A percentile compares a stretch with the other conserved stretches of the same genome.
These are phyloP conservation scores for Physaria fendleri DNA, from an alignment of 345 rosid genomes.

Conservation along the genomic window DNA sequence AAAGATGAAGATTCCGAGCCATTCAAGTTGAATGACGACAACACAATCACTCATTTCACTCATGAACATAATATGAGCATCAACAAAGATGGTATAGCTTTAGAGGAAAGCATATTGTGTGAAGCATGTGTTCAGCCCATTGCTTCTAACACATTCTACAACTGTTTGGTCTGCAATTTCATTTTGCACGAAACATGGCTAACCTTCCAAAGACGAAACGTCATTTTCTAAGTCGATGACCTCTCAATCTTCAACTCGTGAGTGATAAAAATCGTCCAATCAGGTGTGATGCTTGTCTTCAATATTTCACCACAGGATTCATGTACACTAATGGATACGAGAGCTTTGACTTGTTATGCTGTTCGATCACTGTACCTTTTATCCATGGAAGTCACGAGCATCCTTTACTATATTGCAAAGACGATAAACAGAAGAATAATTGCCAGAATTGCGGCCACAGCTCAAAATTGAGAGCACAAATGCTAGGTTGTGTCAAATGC, in stretches of 20 bases:
- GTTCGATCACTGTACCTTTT: background rate
- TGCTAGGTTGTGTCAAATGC: background rate
- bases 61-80: background rate
- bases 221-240: background rate
- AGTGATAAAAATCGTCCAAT: too few species aligned
- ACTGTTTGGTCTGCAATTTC: background rate
- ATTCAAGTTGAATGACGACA: background rate
- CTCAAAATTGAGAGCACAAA: too few species aligned
- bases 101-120: background rate
- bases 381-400: background rate
- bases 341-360: background rate
- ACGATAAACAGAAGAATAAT: background rate
- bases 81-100: background rate
- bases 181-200: background rate
- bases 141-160: background rate
- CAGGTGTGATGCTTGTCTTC: background rate
- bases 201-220: background rate
- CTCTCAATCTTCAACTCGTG: background rate
- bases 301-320: background rate
- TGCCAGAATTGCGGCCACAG: background rate
- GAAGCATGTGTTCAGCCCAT: background rate
- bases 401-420: background rate
- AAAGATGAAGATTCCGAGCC: background rate
- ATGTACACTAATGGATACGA: background rate
- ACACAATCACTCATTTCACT: conserved; percentile 8